Evolutionary conservation across 2,329 filamentous ascomycete genomes (phyloP), one percentile per base, ranked within the genome.

Genomic region (Blastomyces parvus): DNA sequence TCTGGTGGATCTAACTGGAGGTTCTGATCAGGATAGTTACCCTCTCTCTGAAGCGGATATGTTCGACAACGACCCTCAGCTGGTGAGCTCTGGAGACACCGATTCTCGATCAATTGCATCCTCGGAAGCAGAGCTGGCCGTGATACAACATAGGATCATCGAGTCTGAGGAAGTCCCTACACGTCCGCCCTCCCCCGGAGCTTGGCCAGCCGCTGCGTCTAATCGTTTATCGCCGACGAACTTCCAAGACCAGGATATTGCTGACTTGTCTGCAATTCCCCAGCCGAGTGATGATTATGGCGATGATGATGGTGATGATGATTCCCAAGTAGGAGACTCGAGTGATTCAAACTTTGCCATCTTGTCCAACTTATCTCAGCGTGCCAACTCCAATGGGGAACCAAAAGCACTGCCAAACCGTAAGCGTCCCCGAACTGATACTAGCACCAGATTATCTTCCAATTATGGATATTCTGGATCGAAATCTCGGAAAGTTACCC

Each of bases 401-500:
- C n/a, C 19, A 46, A 19, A 36, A 11, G 8, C 13, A 9, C 13
- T 27, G 25, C 17, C 50, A 42, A 48, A 9, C 27, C 60, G 52
- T 25, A 59, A 60, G 22, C 42, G 46, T 6, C 30, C 50, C 13
- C 46, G 59, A 61, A 55, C 59, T 30, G 14, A 36, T 52, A 38
- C 42, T 9, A 36, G 50, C 59, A 11, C 61, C 14, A 40, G 33
- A 3, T 36, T 42, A 19, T 25, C 56, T 59, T 50, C 44, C 11
- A 38, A 36, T 33, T 19, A 36, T 22, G 33, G 30, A n/a, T 27
- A 55, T 56, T 22, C 48, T 36, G 44, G 22, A 19, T 25, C 57
- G 19, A 63, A 63, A 33, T 60, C 57, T 5, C 33, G 62, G 38
- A 63, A 60, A n/a, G 13, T 46, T 22, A 63, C 62, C 27, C 61